Conservation (phyloP, 2,329 filamentous ascomycete genomes). For the Alternaria sp. region DNA sequence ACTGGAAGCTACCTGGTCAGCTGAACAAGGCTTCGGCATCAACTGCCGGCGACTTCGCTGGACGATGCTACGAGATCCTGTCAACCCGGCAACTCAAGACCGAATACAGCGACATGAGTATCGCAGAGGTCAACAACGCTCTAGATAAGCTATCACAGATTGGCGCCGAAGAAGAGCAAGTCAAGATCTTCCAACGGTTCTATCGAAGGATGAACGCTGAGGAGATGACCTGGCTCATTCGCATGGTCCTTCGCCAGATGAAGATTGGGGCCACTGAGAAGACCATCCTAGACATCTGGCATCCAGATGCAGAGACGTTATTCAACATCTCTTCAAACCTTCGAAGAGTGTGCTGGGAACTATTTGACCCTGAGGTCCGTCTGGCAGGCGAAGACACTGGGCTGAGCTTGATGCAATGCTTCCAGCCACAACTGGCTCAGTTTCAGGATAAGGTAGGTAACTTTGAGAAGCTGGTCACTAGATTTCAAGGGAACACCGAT, state of each 20-base stretch:
- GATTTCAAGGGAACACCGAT: constrained; percentile 70
- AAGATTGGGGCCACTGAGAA: constrained; percentile 82
- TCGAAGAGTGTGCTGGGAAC: constrained; percentile 91
- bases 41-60: constrained; percentile 87
- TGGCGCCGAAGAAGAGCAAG: constrained; percentile 82
- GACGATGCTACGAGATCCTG: constrained; percentile 85
- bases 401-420: constrained; percentile 88
- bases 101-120: constrained; percentile 78
- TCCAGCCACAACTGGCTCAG: constrained; percentile 93
- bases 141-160: constrained; percentile 80
- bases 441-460: constrained; percentile 77
- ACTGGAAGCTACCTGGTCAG: constrained; percentile 90
- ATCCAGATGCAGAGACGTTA: constrained; percentile 61
- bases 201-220: constrained; percentile 92
- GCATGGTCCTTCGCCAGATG: constrained; percentile 87
- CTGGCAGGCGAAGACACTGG: constrained; percentile 78
- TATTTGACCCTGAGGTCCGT: constrained; percentile 75
- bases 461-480: constrained; percentile 80
- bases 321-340: constrained; percentile 94
- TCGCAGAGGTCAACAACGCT: constrained; percentile 87
- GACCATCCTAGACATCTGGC: constrained; percentile 77
- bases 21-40: constrained; percentile 55
- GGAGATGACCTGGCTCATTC: constrained; percentile 92
- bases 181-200: constrained; percentile 81
- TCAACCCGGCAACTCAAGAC: constrained; percentile 81